Evolutionary conservation across 2,329 filamentous ascomycete genomes (phyloP), one percentile per base, ranked within the genome.

Genomic region (Madurella fahalii): DNA sequence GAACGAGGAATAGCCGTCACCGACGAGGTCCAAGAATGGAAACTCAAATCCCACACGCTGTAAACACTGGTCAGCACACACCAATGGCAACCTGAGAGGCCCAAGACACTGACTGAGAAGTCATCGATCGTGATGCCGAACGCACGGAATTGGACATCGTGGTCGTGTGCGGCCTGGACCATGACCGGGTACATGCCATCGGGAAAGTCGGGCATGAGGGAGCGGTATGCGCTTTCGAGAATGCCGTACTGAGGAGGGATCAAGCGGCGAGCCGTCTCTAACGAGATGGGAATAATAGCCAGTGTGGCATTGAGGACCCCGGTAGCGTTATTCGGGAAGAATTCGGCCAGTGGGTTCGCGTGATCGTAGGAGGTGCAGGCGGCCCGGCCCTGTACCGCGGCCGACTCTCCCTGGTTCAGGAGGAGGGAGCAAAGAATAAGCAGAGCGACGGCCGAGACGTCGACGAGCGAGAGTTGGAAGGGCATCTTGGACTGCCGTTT

Each of bases 221-320:
- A 60, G 9, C 72, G 69, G 60, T 78, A 80, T 5, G 75, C 75
- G n/a, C 67, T 61, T 56, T 77, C 77, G 47, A 80, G 67, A 59
- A 83, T 82, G 13, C 64, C 61, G 63, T 77, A 81, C 62, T 76
- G 65, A 0, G 71, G 39, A 0, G 79, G 80, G 17, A 83, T 74
- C 17, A 81, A 62, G 17, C 68, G 63, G 11, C 76, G 72, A 8
- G 79, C 79, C 1, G 72, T 64, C 3, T 65, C 58, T 25, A 81
- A 65, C 0, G 78, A 64, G 31, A 83, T 80, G 2, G 79, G 79
- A 2, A 83, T 64, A 39, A 82, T 71, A 17, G 73, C 69, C 1
- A 80, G 67, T 0, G 80, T 82, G 43, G 74, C 76, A 64, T 83
- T 83, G 20, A 82, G 65, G 0, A 77, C 77, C 2, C 79, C 80